Evolutionary conservation across 2,329 filamentous ascomycete genomes (phyloP).

Genomic region (Thielaviopsis ethacetica): DNA sequence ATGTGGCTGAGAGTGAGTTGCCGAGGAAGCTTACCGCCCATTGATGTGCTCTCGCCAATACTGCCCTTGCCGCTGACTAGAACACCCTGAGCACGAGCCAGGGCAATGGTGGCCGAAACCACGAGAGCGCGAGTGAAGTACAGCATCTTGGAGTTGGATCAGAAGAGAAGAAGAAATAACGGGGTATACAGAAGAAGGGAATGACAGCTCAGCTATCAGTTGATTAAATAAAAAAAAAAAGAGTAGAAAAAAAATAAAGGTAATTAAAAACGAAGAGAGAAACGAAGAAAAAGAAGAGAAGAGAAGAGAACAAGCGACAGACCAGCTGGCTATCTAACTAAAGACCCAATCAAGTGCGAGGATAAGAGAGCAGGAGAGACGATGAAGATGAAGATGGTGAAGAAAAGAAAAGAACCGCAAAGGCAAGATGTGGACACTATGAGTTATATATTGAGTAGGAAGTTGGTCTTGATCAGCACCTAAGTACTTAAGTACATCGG

Average conservation of each 20-base stretch:
- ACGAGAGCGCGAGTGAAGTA: background rate
- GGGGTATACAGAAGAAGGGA: background rate
- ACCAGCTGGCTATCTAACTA: constrained; percentile 6
- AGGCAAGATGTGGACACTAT: background rate
- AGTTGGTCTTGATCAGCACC: too few relatives aligned
- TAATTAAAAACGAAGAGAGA: background rate
- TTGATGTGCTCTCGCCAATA: constrained; percentile 23
- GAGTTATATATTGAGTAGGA: background rate
- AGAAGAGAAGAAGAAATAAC: background rate
- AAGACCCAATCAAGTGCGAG: background rate
- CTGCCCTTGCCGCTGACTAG: constrained; percentile 30
- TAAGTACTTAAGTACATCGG: too few relatives aligned
- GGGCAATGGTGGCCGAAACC: constrained; percentile 10
- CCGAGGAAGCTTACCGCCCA: constrained; percentile 40
- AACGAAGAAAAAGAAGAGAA: background rate
- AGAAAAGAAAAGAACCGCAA: background rate
- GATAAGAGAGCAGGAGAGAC: background rate
- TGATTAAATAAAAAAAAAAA: background rate
- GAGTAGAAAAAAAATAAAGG: constrained; percentile 2
- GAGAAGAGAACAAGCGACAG: constrained; percentile 5
- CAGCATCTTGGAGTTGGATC: background rate
- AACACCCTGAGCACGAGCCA: constrained; percentile 28
- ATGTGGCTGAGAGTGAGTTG: too few relatives aligned
- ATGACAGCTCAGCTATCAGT: constrained; percentile 1
- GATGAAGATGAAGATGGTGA: background rate